phyloP scores from a whole-genome alignment of 1,139 yeast species.

The Nakaseomyces nivariensis region DNA sequence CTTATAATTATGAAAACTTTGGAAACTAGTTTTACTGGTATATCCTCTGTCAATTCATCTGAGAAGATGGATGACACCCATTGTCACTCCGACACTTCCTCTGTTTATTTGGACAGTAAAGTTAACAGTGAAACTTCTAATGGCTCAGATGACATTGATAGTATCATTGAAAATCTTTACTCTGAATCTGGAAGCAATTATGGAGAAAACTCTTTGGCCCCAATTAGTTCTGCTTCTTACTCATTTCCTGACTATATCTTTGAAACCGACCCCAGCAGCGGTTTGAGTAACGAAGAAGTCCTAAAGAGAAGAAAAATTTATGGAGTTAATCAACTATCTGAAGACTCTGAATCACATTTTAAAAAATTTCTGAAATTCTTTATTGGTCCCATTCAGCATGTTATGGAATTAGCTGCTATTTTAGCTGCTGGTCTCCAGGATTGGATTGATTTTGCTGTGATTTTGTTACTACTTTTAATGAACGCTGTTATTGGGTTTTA shows the following conservation, averaged over 20 bases:
- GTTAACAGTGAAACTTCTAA: background rate
- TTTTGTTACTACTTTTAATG: conserved; percentile 63
- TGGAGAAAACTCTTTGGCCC: conserved; percentile 25
- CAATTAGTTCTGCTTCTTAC: conserved; percentile 30
- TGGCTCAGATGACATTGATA: no score
- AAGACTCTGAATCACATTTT: conserved; percentile 74
- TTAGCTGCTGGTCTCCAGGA: conserved; percentile 95
- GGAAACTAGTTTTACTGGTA: background rate
- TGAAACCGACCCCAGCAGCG: conserved; percentile 72
- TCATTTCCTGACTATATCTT: conserved; percentile 77
- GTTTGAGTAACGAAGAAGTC: conserved; percentile 34
- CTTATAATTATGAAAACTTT: background rate
- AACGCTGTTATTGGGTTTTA: conserved; percentile 92
- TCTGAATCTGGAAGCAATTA: conserved; percentile 61
- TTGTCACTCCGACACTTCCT: background rate
- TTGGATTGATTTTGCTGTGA: conserved; percentile 89
- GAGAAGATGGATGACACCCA: background rate
- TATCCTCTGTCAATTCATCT: background rate
- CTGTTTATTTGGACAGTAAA: background rate
- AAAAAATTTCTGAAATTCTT: conserved; percentile 76
- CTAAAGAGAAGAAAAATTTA: conserved; percentile 78
- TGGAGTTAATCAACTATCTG: conserved; percentile 90
- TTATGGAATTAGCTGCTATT: conserved; percentile 96
- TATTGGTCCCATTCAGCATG: conserved; percentile 96
- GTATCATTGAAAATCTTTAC: conserved; percentile 36